These are phyloP conservation scores for Colletotrichum sp. DNA, from an alignment of 2,329 filamentous ascomycete species.

Conservation along the genomic window DNA sequence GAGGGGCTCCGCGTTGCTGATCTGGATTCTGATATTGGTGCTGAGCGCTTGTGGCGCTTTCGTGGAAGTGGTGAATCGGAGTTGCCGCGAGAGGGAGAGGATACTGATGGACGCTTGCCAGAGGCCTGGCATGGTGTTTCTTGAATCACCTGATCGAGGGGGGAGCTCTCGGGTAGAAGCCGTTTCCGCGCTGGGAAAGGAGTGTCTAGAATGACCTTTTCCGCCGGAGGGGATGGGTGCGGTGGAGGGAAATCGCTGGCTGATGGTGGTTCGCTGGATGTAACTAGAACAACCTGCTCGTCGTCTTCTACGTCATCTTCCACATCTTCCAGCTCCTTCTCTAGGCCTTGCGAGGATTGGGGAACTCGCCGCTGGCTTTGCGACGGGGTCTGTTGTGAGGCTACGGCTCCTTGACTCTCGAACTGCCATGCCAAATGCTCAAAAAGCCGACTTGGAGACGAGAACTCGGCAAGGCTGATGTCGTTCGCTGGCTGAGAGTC, in stretches of 20 bases:
- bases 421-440: conserved; percentile 39
- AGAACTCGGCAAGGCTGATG: conserved; percentile 33
- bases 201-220: conserved; percentile 5
- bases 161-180: neutral
- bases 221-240: conserved; percentile 12
- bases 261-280: conserved; percentile 30
- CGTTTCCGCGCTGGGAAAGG: conserved; percentile 10
- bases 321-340: neutral
- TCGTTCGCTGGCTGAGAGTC: conserved; percentile 57
- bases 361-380: neutral
- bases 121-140: conserved; percentile 7
- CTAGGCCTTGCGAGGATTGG: neutral
- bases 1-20: conserved; percentile 35
- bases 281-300: conserved; percentile 37
- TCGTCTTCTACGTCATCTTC: neutral
- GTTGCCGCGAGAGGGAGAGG: conserved; percentile 26
- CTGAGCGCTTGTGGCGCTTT: conserved; percentile 28
- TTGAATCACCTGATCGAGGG: conserved; percentile 2
- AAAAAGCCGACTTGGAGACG: conserved; percentile 56
- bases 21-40: conserved; percentile 15
- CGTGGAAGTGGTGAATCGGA: conserved; percentile 35
- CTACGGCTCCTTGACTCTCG: neutral
- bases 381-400: neutral
- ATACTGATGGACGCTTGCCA: neutral
- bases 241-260: neutral